Percentiles rank a stretch among this genome's conserved stretches.
Evolutionary conservation across 768 basidiomycete species (phyloP).

Genomic region (Mycena venus): DNA sequence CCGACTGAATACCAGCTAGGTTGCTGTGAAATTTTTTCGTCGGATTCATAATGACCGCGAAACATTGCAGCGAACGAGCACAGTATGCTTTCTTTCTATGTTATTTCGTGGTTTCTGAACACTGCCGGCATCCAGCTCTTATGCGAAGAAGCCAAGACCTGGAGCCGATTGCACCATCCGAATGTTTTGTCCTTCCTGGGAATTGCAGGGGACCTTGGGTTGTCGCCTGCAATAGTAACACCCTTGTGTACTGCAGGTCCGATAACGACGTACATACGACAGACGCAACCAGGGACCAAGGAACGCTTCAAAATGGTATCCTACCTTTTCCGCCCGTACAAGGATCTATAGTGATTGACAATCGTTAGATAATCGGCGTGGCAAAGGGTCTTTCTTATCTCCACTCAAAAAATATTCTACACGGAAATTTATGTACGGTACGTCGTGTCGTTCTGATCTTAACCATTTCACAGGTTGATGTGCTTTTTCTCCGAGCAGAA

Average conservation of each 20-base stretch:
- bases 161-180: not conserved
- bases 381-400: not conserved
- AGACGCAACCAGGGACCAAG: not conserved
- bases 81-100: not conserved
- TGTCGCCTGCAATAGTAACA: not conserved
- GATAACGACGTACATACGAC: not conserved
- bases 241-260: not conserved
- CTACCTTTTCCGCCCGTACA: not conserved
- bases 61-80: not conserved
- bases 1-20: not conserved
- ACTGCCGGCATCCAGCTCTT: not conserved
- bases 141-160: not conserved
- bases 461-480: not conserved
- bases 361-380: not conserved
- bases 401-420: not conserved
- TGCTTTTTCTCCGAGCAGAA: not conserved
- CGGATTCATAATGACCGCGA: not conserved
- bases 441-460: not conserved
- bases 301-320: not conserved
- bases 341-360: not conserved
- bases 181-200: not conserved
- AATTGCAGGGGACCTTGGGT: not conserved
- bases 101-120: not conserved
- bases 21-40: not conserved
- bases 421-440: not conserved